Percentiles rank a stretch among this genome's conserved stretches.
These are phyloP conservation scores for Suhomyces xylopsoci DNA, from an alignment of 805 yeast genomes.

Conservation along the genomic window DNA sequence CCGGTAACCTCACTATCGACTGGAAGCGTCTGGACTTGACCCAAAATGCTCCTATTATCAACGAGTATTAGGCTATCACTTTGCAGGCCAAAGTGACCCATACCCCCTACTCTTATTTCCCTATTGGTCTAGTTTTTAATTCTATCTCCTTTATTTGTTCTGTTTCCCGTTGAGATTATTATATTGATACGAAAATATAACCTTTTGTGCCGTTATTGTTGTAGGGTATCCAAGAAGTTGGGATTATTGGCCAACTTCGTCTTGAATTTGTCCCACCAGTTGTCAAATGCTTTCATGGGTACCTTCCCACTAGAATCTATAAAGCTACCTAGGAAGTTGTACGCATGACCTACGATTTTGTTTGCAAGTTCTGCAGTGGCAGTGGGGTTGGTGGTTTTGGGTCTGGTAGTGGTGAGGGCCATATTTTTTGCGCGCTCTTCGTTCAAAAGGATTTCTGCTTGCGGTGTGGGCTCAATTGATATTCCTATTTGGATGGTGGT, in stretches of 20 bases:
- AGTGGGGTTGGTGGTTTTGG: conserved; percentile 17
- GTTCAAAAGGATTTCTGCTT: conserved; percentile 58
- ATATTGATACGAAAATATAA: not conserved
- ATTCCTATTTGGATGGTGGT: conserved; percentile 62
- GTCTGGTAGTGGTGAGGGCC: conserved; percentile 19
- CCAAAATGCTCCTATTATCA: not conserved
- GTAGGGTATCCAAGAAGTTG: conserved; percentile 57
- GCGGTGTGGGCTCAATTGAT: conserved; percentile 76
- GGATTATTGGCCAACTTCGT: conserved; percentile 76
- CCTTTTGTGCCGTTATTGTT: conserved; percentile 1
- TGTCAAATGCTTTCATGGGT: conserved; percentile 81
- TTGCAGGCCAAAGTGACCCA: not conserved
- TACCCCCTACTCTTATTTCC: not conserved
- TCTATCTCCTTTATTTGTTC: not conserved
- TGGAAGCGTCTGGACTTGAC: not conserved
- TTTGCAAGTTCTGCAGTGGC: conserved; percentile 64
- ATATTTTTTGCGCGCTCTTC: conserved; percentile 32
- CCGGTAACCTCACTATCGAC: not conserved
- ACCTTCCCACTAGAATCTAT: conserved; percentile 77
- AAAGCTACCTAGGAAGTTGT: conserved; percentile 86
- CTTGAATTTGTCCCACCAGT: conserved; percentile 94
- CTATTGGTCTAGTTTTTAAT: not conserved
- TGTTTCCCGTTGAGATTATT: not conserved
- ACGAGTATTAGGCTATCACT: not conserved
- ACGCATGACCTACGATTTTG: conserved; percentile 87